Evolutionary conservation across 1,284 basidiomycete species (phyloP).

Genomic region (Ceratobasidium papillatum): DNA sequence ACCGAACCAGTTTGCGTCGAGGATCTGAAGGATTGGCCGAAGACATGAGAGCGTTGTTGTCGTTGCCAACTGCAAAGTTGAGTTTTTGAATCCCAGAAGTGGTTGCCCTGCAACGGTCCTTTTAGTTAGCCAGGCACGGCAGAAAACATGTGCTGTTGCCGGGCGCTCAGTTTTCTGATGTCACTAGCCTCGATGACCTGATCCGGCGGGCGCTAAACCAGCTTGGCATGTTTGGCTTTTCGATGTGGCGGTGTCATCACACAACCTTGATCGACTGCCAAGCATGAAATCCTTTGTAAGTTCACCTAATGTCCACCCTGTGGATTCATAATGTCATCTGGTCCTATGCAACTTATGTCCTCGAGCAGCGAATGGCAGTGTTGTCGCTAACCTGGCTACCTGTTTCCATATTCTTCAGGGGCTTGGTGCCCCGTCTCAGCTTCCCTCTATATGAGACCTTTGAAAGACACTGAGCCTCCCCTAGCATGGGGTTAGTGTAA

Average conservation of each 20-base stretch:
- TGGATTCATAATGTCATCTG: too few species aligned
- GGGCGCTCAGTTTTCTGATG: too few species aligned
- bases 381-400: too few species aligned
- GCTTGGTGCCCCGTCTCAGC: too few species aligned
- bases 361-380: too few species aligned
- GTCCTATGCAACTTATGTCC: too few species aligned
- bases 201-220: neutral
- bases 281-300: too few species aligned
- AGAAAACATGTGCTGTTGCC: neutral
- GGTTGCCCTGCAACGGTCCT: constrained; percentile 1
- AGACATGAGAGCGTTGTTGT: constrained; percentile 1
- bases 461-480: too few species aligned
- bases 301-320: too few species aligned
- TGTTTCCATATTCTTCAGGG: too few species aligned
- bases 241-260: neutral
- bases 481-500: too few species aligned
- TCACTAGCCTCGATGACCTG: neutral
- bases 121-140: constrained; percentile 14
- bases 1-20: constrained; percentile 10
- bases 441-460: too few species aligned
- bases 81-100: neutral
- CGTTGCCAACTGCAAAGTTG: neutral
- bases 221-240: neutral
- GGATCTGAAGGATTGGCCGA: constrained; percentile 35
- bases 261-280: neutral